Base-by-base conservation (phyloP, 1,284 basidiomycete genomes). In the Malassezia globosa region DNA sequence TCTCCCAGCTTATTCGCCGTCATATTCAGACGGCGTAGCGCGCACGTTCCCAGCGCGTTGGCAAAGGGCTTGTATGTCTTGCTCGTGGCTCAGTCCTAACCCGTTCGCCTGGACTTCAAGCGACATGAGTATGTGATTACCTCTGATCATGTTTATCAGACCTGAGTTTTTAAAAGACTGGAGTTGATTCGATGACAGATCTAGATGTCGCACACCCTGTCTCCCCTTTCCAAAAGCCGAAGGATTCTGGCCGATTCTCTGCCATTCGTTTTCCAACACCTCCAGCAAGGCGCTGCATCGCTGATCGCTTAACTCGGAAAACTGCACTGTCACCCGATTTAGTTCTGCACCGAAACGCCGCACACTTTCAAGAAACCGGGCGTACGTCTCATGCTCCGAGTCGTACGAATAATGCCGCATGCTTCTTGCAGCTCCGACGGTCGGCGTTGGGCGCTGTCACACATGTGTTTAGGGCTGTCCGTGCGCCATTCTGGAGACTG, bases 101-200 rank as follows among this genome's bases (percentile, higher is more conserved):
- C 47, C 40, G 37, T 52, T 52, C 6, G 33, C 50, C 19, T 52
- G 50, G 13, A 52, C 26, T 38, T 52, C 44, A n/a, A 52, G 37
- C n/a, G 10, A n/a, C 13, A n/a, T 11, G 13, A 52, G 33, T 8
- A 46, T 25, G 1, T 16, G 21, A 18, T 47, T 47, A 14, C 34
- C 5, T 11, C 16, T 14, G 7, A 52, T 35, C 2, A 27, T 16
- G 7, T 41, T 21, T 1, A 36, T 25, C 23, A 52, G 27, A 8
- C 50, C 50, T 14, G 37, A 26, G 4, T 14, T 10, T 7, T 38
- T 36, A 19, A 52, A 46, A 13, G 50, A 47, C 14, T 43, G 37
- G n/a, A 52, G 19, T 22, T 42, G 38, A 29, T 52, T 52, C 10
- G 44, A 46, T 19, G 50, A 46, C 6, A 52, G 25, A 18, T 52